Evolutionary conservation across 2,329 filamentous ascomycete genomes (phyloP), one percentile per base, ranked within the genome.

Genomic region (Diaporthe velutina): DNA sequence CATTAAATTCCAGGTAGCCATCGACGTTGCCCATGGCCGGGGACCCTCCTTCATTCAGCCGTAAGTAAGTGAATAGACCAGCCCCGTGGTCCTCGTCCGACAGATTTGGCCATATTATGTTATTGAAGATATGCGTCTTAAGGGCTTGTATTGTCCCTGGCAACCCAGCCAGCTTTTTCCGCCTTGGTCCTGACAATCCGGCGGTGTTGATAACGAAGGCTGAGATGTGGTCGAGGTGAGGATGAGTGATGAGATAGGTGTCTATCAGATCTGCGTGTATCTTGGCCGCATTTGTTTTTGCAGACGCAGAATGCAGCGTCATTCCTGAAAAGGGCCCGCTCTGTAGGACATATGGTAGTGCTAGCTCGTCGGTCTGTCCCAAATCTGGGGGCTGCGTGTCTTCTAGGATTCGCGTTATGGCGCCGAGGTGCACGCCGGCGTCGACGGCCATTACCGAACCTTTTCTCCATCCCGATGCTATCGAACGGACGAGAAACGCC

Each of bases 81-180:
- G 96, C 96, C 33, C 97, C 97, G 45, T 96, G 95, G 82, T 98
- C 97, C 84, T 99, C 97, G 80, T 99, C 96, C 0, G 95, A 97
- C 52, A 99, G 86, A 79, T 99, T 99, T 0, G 97, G 97, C 97
- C 97, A 99, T 71, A 98, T 98, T 74, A 98, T 87, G 80, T 98
- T 97, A 84, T 99, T 99, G 87, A 99, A 99, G 75, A 99, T 95
- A 83, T 99, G 96, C 0, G 88, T 92, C 82, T 98, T 98, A 83
- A 99, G 93, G 0, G 96, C 96, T 60, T 95, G 90, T 70, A 99
- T 96, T n/a, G 96, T 98, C 38, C 92, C 93, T 0, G 96, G 95
- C 5, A 98, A 86, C 0, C 94, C 96, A 1, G 96, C 95, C 19
- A 99, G 87, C 33, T 93, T 91, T 84, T 98, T 99, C 0, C 95